Percentiles rank a stretch among this genome's conserved stretches.
phyloP scores from a whole-genome alignment of 1,284 basidiomycete genomes.

The Spongiforma sp. region DNA sequence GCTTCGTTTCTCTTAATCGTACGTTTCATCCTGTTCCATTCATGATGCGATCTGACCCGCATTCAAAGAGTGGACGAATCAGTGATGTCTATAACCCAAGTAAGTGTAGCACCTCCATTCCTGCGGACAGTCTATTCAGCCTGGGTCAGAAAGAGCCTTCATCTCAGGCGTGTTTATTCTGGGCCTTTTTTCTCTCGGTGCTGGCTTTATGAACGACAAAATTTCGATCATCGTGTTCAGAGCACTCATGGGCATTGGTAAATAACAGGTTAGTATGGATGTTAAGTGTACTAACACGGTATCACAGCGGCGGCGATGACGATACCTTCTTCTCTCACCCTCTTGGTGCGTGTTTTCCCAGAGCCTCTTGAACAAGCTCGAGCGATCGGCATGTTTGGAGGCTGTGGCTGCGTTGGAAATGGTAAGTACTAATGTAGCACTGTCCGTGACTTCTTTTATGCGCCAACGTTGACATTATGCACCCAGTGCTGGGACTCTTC shows the following conservation, averaged over 20 bases:
- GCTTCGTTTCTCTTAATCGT: constrained; percentile 48
- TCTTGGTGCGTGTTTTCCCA: constrained; percentile 53
- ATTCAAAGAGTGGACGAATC: constrained; percentile 36
- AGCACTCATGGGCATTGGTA: constrained; percentile 32
- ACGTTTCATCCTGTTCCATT: constrained; percentile 21
- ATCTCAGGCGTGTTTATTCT: constrained; percentile 39
- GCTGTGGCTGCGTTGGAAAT: constrained; percentile 49
- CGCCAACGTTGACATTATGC: neutral
- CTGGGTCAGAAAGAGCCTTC: constrained; percentile 27
- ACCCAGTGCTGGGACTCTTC: constrained; percentile 34
- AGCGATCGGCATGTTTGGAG: constrained; percentile 51
- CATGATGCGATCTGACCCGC: constrained; percentile 20
- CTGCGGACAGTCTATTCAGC: neutral
- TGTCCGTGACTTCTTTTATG: neutral
- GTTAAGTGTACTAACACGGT: constrained; percentile 7
- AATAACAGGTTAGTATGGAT: neutral
- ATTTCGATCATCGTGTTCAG: constrained; percentile 34
- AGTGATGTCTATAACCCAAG: constrained; percentile 39
- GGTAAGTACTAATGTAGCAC: constrained; percentile 37
- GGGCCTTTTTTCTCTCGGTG: constrained; percentile 44
- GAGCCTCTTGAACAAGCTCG: constrained; percentile 49
- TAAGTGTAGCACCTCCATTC: constrained; percentile 10
- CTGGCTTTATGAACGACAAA: constrained; percentile 48
- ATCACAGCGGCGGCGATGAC: constrained; percentile 46
- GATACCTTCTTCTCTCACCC: constrained; percentile 52